phyloP scores from a whole-genome alignment of 345 rosid genomes.

The Barbarea vulgaris region DNA sequence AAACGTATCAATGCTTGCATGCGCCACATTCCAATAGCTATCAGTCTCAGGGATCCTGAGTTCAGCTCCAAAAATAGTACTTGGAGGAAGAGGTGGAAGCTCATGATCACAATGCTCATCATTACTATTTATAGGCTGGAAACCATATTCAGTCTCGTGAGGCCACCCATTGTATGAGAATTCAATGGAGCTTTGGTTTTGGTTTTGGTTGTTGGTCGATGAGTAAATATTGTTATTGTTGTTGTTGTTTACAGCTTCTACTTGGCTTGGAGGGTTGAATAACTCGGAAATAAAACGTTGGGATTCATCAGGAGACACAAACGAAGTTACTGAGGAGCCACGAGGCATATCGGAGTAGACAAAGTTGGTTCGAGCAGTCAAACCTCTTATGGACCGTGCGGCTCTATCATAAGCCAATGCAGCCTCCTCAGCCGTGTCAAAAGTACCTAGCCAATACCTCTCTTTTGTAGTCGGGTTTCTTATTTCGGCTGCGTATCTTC shows the following conservation, averaged over 20 bases:
- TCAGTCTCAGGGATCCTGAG: slow-evolving; percentile 40
- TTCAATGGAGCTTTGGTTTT: slow-evolving; percentile 37
- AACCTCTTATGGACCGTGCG: slow-evolving; percentile 83
- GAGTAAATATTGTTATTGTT: slow-evolving; percentile 25
- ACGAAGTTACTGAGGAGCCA: slow-evolving; percentile 83
- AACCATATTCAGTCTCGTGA: slow-evolving; percentile 32
- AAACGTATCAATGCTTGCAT: slow-evolving; percentile 18
- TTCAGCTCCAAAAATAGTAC: slow-evolving; percentile 50
- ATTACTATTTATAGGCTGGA: slow-evolving; percentile 43
- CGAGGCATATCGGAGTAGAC: slow-evolving; percentile 87
- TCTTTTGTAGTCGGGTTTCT: slow-evolving; percentile 92
- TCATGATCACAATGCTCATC: slow-evolving; percentile 51
- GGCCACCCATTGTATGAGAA: slow-evolving; percentile 45
- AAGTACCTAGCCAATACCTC: slow-evolving; percentile 92
- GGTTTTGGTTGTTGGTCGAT: slow-evolving; percentile 28
- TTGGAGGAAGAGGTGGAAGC: slow-evolving; percentile 93
- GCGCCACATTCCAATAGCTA: slow-evolving; percentile 32
- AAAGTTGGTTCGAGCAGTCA: slow-evolving; percentile 87
- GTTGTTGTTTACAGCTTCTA: slow-evolving; percentile 19
- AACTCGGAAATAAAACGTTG: slow-evolving; percentile 54
- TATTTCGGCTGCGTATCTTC: slow-evolving; percentile 93
- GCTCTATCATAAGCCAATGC: slow-evolving; percentile 94
- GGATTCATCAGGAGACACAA: slow-evolving; percentile 83
- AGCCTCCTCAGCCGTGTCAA: slow-evolving; percentile 89
- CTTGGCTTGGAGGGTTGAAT: slow-evolving; percentile 44